Evolutionary conservation across 139 green algal genomes (phyloP).

Genomic region (Nannochloris sp.): DNA sequence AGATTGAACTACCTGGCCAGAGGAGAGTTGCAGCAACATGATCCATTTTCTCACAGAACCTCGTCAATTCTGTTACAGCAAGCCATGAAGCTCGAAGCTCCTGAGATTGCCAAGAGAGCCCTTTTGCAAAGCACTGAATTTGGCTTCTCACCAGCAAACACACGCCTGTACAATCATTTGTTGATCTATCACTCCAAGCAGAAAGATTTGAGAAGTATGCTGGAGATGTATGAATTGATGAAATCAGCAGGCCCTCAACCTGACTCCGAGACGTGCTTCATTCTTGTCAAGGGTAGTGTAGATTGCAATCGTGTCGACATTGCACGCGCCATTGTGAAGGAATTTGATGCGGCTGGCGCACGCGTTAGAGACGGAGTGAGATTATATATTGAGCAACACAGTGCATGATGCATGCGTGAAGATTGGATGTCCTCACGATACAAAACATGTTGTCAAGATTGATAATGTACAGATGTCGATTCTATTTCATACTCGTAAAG

Average conservation of each 20-base stretch:
- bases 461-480: not conserved
- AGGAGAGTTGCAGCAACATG: constrained; percentile 31
- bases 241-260: constrained; percentile 16
- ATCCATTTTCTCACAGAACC: constrained; percentile 30
- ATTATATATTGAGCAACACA: constrained; percentile 27
- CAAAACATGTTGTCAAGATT: too few species aligned
- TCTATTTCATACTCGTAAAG: not conserved
- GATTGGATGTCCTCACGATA: too few species aligned
- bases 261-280: constrained; percentile 34
- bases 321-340: constrained; percentile 12
- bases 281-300: constrained; percentile 38
- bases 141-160: constrained; percentile 25
- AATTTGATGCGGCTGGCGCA: constrained; percentile 29
- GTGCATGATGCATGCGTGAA: not conserved
- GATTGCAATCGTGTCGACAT: constrained; percentile 26
- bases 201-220: constrained; percentile 23
- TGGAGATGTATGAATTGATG: constrained; percentile 36
- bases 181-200: constrained; percentile 41
- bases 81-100: constrained; percentile 23
- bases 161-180: constrained; percentile 21
- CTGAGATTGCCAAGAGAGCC: constrained; percentile 24
- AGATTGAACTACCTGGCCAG: constrained; percentile 34
- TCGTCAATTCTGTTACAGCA: constrained; percentile 22
- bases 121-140: constrained; percentile 20
- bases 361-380: constrained; percentile 24